A percentile compares a stretch with the other conserved stretches of the same genome.
Evolutionary conservation across 345 rosid species (phyloP).

Genomic region (Eutrema heterophyllum): DNA sequence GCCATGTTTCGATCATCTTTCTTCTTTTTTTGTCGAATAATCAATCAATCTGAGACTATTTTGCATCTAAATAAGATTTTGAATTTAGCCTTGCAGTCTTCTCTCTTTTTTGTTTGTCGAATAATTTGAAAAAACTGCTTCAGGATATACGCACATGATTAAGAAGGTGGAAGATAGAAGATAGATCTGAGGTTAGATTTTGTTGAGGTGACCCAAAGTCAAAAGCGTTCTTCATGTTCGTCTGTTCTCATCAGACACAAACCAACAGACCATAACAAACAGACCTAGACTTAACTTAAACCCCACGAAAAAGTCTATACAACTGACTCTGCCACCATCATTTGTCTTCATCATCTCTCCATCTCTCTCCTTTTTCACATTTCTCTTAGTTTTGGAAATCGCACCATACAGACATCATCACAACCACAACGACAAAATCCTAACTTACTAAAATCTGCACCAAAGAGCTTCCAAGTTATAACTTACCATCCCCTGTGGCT

Average conservation of each 20-base stretch:
- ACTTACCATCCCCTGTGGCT: slow-evolving; percentile 14
- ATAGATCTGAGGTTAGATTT: not conserved
- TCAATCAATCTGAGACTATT: not conserved
- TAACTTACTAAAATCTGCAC: slow-evolving; percentile 34
- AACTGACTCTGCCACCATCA: slow-evolving; percentile 27
- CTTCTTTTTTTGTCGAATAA: not conserved
- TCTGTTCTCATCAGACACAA: slow-evolving; percentile 20
- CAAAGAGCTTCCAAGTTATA: slow-evolving; percentile 24
- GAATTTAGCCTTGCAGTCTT: not conserved
- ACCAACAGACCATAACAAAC: slow-evolving; percentile 17
- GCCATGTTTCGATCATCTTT: not conserved
- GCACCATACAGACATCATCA: slow-evolving; percentile 29
- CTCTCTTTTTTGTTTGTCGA: not conserved
- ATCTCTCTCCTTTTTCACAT: slow-evolving; percentile 17
- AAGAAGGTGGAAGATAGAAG: not conserved
- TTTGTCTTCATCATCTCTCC: slow-evolving; percentile 12
- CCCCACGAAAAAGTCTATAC: slow-evolving; percentile 33
- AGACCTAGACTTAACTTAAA: slow-evolving; percentile 27
- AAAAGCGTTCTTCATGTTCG: slow-evolving; percentile 10
- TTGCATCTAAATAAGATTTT: not conserved
- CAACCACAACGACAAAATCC: slow-evolving; percentile 19
- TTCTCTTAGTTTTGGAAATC: slow-evolving; percentile 18
- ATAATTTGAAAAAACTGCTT: not conserved
- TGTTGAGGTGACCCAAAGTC: slow-evolving; percentile 10
- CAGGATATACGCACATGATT: not conserved